Evolutionary conservation across 2,329 filamentous ascomycete genomes (phyloP), one percentile per base, ranked within the genome.

Genomic region (Parafenestella ontariensis): DNA sequence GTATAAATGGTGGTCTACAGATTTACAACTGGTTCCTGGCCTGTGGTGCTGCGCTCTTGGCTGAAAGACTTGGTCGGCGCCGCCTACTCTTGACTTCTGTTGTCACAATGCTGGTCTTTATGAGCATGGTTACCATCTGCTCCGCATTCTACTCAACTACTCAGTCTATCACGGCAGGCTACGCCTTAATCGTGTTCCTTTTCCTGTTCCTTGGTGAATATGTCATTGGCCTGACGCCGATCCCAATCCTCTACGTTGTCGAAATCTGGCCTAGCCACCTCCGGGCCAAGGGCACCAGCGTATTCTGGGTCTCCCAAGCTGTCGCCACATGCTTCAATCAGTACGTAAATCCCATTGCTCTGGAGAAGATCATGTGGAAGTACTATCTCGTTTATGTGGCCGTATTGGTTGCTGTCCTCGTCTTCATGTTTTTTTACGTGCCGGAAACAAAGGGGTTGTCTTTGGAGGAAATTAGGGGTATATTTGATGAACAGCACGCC

Each of bases 21-120:
- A 73, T 80, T 42, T 77, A 76, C 69, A 79, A 76, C 52, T 65
- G 77, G 17, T 10, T 64, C 21, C 51, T 77, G 15, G 72, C 78
- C 15, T 59, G 72, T 23, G 54, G 56, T 1, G 76, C 74, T 21
- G 77, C 77, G 42, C 71, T 79, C 17, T 66, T 76, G 7, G 74
- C 77, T n/a, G 77, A 81, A 13, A 70, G 70, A 39, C 61, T 73
- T 11, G 78, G 80, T 9, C 76, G 81, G 2, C 74, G 79, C 3
- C 71, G 70, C 33, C 70, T 82, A 2, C 82, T 79, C 67, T 59
- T 82, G 7, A 61, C 72, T 5, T 77, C 77, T 3, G 75, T 74
- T 4, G 57, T 58, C 11, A 77, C 78, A 9, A 82, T 83, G 80
- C 56, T 81, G 4, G 54, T 73, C 23, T 71, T 72, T 1, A 82